A percentile compares a stretch with the other conserved stretches of the same genome.
These are phyloP conservation scores for Chalciporus pseudorubinellus DNA, from an alignment of 768 basidiomycete genomes.

Conservation along the genomic window DNA sequence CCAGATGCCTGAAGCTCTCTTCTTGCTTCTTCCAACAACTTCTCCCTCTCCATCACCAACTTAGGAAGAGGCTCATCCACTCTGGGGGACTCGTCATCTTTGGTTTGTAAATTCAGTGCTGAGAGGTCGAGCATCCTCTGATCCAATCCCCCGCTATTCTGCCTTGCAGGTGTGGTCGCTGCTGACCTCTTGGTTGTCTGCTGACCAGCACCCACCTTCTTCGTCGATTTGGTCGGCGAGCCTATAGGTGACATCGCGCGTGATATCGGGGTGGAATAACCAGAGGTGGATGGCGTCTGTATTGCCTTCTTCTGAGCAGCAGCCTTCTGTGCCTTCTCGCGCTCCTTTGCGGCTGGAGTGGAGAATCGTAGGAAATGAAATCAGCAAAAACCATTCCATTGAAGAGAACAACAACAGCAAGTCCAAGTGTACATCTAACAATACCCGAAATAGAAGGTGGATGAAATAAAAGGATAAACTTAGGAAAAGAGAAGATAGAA, in stretches of 20 bases:
- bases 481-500: neutral
- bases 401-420: constrained; percentile 26
- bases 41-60: constrained; percentile 70
- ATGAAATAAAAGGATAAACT: constrained; percentile 15
- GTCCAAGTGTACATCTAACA: constrained; percentile 28
- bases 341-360: constrained; percentile 70
- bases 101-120: constrained; percentile 61
- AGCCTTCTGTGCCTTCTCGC: constrained; percentile 68
- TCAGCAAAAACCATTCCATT: constrained; percentile 40
- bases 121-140: constrained; percentile 70
- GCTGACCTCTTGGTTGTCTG: constrained; percentile 39
- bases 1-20: constrained; percentile 46
- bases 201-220: constrained; percentile 35
- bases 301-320: constrained; percentile 42
- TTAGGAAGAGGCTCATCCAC: constrained; percentile 57
- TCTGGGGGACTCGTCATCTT: constrained; percentile 37
- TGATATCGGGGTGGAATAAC: constrained; percentile 39
- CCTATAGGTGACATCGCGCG: constrained; percentile 42
- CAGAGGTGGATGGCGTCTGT: constrained; percentile 36
- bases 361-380: constrained; percentile 32
- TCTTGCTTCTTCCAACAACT: constrained; percentile 78
- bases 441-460: constrained; percentile 17
- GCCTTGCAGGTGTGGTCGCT: constrained; percentile 41
- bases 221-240: constrained; percentile 42
- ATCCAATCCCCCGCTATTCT: constrained; percentile 38